A percentile compares a stretch with the other conserved stretches of the same genome.
Conservation (phyloP, 2,329 filamentous ascomycete genomes). For the Whalleya microplaca region DNA sequence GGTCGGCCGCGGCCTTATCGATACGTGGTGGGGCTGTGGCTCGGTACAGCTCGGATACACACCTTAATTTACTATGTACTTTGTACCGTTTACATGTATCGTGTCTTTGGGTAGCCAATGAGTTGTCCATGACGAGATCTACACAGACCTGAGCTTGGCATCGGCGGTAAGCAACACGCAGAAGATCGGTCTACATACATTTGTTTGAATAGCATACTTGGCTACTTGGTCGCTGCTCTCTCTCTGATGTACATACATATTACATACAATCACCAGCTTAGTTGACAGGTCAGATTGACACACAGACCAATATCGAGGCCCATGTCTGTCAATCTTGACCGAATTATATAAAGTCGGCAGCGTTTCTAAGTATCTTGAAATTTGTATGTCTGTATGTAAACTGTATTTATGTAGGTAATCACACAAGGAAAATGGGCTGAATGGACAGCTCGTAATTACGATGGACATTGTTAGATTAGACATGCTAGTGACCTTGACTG, state of each 20-base stretch:
- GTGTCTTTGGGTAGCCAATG: neutral
- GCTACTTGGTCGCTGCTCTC: neutral
- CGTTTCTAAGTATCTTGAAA: too few relatives aligned
- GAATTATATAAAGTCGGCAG: too few relatives aligned
- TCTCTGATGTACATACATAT: too few relatives aligned
- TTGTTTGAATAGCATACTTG: neutral
- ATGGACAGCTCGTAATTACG: slow-evolving; percentile 23
- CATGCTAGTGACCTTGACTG: slow-evolving; percentile 26
- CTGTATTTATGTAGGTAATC: neutral
- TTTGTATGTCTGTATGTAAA: too few relatives aligned
- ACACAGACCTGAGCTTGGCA: neutral
- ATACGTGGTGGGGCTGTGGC: slow-evolving; percentile 9
- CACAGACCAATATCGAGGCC: neutral
- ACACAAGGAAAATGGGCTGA: slow-evolving; percentile 18
- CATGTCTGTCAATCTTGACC: too few relatives aligned
- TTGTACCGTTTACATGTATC: too few relatives aligned
- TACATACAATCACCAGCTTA: neutral
- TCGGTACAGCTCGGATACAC: neutral
- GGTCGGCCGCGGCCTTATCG: slow-evolving; percentile 1
- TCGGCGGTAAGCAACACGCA: neutral
- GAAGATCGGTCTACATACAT: too few relatives aligned
- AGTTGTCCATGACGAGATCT: neutral
- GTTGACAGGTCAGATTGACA: neutral
- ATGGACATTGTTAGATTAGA: slow-evolving; percentile 31
- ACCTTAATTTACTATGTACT: neutral